Evolutionary conservation across 2,329 filamentous ascomycete species (phyloP), one percentile per base, ranked within the genome.

Genomic region (Penicillium nordicum): DNA sequence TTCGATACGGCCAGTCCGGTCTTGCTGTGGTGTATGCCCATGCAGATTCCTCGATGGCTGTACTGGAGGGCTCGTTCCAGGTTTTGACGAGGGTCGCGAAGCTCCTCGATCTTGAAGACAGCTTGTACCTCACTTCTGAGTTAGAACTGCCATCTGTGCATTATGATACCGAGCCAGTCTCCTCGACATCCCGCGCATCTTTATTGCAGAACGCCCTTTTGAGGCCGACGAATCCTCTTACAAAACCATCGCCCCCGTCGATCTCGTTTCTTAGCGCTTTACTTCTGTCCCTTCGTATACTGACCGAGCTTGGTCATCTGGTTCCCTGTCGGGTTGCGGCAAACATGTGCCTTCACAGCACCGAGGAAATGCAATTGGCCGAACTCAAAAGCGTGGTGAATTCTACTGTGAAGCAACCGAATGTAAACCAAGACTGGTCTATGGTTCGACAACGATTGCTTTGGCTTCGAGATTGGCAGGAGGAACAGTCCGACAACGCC

Each of bases 381-480:
- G 75, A 86, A 54, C 65, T 87, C 6, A 76, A 78, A 51, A 80
- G 74, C 51, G 75, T 84, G n/a, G 67, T 87, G 7, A 76, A 80
- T 45, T 73, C 74, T 2, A 71, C 82, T 25, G 62, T 72, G 12
- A 74, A 72, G 10, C 70, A 78, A 25, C 74, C 76, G 47, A 76
- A 71, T 42, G 74, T 79, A 52, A 76, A 76, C 12, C 72, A 78
- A 30, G 72, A 78, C 52, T 85, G 82, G 83, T 67, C 62, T 36
- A 67, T 67, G 9, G 75, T 79, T 21, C 76, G 84, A 48, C 68
- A 74, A 8, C 79, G 80, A 60, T 62, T 88, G 12, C 71, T 85
- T 8, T 87, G 84, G 84, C 75, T 87, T 7, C 83, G 81, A 73
- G 78, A 80, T 60, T 87, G 85, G 85, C 80, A 79, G 25, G 73